A percentile compares a stretch with the other conserved stretches of the same genome.
Evolutionary conservation across 192 early-diverging fungal genomes (phyloP).

Genomic region (Spinellus fusiger): DNA sequence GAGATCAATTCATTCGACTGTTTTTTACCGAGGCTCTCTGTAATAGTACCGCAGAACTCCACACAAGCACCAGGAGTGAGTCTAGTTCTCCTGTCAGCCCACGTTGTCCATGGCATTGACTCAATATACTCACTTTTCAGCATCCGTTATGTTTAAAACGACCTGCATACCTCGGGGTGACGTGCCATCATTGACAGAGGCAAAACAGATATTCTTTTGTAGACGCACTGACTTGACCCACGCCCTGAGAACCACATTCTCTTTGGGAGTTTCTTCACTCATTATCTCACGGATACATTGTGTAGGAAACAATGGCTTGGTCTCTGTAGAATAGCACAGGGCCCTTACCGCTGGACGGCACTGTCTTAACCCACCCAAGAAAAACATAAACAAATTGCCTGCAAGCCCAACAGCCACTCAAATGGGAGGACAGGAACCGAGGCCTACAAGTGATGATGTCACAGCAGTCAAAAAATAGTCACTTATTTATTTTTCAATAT

Average conservation of each 20-base stretch:
- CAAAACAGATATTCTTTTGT: conserved; percentile 75
- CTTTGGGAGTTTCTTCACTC: neutral
- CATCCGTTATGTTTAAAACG: conserved; percentile 43
- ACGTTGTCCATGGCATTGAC: neutral
- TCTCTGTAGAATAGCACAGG: neutral
- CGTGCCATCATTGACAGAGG: conserved; percentile 74
- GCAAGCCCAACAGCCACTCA: neutral
- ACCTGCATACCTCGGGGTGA: conserved; percentile 66
- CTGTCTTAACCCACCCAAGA: too few species aligned
- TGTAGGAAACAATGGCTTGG: conserved; percentile 18
- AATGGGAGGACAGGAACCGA: neutral
- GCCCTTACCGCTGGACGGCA: too few species aligned
- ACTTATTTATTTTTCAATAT: neutral
- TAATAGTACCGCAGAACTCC: conserved; percentile 59
- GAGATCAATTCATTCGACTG: conserved; percentile 71
- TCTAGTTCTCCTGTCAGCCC: conserved; percentile 13
- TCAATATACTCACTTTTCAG: conserved; percentile 48
- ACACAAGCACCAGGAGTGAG: conserved; percentile 71
- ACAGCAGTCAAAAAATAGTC: neutral
- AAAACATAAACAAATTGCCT: too few species aligned
- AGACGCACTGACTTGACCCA: conserved; percentile 81
- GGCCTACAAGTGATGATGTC: neutral
- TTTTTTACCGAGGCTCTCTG: conserved; percentile 60
- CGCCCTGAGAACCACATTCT: conserved; percentile 49
- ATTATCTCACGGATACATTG: conserved; percentile 16